Evolutionary conservation across 2,329 filamentous ascomycete genomes (phyloP).

Genomic region (Claviceps pazoutovae): DNA sequence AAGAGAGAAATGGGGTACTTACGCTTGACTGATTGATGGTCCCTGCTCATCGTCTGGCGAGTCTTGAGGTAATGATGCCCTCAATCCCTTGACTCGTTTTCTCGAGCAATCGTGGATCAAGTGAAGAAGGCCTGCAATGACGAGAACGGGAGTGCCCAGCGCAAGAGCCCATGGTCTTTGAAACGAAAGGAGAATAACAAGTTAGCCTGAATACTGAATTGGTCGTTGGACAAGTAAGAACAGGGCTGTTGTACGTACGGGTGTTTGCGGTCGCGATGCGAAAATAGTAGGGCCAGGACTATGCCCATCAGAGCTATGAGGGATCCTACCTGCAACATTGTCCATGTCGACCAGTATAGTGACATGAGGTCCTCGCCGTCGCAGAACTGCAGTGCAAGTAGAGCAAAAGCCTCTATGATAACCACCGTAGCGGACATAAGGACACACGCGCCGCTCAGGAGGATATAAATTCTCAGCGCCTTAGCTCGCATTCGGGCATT

Average conservation of each 20-base stretch:
- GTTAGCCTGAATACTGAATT: not conserved
- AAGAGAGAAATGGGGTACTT: constrained; percentile 9
- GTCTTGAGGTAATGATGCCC: constrained; percentile 12
- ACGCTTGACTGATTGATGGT: constrained; percentile 31
- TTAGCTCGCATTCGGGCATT: constrained; percentile 18
- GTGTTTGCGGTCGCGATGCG: constrained; percentile 33
- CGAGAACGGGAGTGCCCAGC: constrained; percentile 44
- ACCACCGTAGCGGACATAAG: constrained; percentile 29
- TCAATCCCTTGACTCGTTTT: constrained; percentile 22
- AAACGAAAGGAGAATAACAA: not conserved
- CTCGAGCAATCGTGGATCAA: constrained; percentile 28
- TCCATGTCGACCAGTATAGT: constrained; percentile 48
- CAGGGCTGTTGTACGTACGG: constrained; percentile 25
- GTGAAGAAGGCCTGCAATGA: constrained; percentile 40
- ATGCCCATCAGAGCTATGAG: constrained; percentile 45
- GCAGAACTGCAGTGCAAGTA: constrained; percentile 43
- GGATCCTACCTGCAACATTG: constrained; percentile 43
- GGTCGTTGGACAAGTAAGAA: too few species aligned
- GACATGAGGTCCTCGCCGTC: constrained; percentile 46
- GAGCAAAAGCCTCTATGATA: constrained; percentile 39
- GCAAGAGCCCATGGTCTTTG: constrained; percentile 42
- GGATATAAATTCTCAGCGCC: constrained; percentile 28
- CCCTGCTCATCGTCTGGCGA: constrained; percentile 12
- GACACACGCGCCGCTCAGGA: constrained; percentile 30
- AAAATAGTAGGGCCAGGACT: constrained; percentile 37